Evolutionary conservation across 352 stramenopile genomes (phyloP).

Genomic region (Phytophthora idaei): DNA sequence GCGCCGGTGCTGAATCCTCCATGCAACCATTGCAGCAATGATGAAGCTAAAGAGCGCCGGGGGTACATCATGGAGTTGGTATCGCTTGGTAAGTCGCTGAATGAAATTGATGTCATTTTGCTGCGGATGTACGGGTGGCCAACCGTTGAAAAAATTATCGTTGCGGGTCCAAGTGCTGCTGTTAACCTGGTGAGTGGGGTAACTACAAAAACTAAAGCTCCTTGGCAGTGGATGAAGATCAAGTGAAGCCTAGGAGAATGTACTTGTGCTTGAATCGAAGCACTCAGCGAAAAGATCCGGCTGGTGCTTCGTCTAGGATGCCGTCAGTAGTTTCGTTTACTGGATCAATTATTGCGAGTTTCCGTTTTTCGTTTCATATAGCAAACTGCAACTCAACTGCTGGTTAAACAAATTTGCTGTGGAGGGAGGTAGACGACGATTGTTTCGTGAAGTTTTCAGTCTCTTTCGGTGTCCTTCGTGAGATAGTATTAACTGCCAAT

Average conservation of each 20-base stretch:
- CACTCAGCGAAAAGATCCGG: too few species aligned
- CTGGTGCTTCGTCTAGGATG: too few species aligned
- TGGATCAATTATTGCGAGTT: too few species aligned
- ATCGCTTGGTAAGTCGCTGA: conserved; percentile 27
- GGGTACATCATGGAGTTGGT: conserved; percentile 32
- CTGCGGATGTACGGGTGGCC: conserved; percentile 30
- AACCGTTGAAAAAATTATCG: conserved; percentile 3
- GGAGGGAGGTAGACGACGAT: too few species aligned
- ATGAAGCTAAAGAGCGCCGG: conserved; percentile 22
- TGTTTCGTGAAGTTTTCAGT: too few species aligned
- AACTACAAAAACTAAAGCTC: background rate
- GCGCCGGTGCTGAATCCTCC: background rate
- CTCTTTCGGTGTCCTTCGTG: too few species aligned
- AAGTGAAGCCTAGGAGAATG: conserved; percentile 5
- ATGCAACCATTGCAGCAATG: conserved; percentile 13
- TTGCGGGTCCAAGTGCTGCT: background rate
- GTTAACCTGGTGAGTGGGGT: background rate
- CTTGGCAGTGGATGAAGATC: conserved; percentile 16
- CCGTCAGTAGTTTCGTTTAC: too few species aligned
- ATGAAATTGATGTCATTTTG: conserved; percentile 32
- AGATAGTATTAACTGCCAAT: too few species aligned
- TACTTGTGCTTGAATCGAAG: too few species aligned
- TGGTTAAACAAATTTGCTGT: too few species aligned
- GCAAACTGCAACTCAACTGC: too few species aligned
- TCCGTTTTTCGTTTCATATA: too few species aligned